Base-by-base conservation (phyloP, 495 filamentous ascomycete genomes). In the Talaromyces borbonicus region DNA sequence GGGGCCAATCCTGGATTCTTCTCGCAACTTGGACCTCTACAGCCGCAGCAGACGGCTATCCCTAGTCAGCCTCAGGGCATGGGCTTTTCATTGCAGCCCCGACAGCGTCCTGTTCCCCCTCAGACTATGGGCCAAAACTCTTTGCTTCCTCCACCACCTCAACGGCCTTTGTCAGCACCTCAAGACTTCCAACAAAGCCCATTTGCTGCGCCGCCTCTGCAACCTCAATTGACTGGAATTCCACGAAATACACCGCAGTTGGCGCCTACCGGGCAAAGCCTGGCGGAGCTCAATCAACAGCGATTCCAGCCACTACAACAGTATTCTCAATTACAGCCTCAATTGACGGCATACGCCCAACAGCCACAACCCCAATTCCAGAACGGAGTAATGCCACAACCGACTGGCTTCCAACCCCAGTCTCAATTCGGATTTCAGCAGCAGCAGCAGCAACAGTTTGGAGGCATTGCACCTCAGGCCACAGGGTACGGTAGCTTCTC, bases 101-200 rank as follows among this genome's bases (percentile, higher is more conserved):
- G 88, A 54, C 83, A 84, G 59, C 76, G 92, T 46, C 87, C 88
- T 41, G 71, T 81, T 48, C 73, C 87, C 27, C 84, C 81, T 46
- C 83, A 79, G 50, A 68, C 63, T 43, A 69, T 74, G 49, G 73
- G 73, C 26, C 75, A 77, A 48, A 81, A 76, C 8, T 77, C 82
- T 9, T 68, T 89, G 47, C 77, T 87, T 48, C 81, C 89, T 22
- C 87, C 89, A 33, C 90, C 88, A 18, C 90, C 90, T 24, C 77
- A 77, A 37, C 75, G 92, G 40, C 85, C 92, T 2, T 71, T 92
- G 4, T 96, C 90, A 14, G 93, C 90, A 8, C 92, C 92, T 18
- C 87, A 90, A 58, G 84, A 87, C 26, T 79, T 80, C 43, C 85
- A 85, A 52, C 80, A 79, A 40, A 89, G 71, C 58, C 72, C 71